Evolutionary conservation across 2,329 filamentous ascomycete species (phyloP).

Genomic region (Pseudogymnoascus sp.): DNA sequence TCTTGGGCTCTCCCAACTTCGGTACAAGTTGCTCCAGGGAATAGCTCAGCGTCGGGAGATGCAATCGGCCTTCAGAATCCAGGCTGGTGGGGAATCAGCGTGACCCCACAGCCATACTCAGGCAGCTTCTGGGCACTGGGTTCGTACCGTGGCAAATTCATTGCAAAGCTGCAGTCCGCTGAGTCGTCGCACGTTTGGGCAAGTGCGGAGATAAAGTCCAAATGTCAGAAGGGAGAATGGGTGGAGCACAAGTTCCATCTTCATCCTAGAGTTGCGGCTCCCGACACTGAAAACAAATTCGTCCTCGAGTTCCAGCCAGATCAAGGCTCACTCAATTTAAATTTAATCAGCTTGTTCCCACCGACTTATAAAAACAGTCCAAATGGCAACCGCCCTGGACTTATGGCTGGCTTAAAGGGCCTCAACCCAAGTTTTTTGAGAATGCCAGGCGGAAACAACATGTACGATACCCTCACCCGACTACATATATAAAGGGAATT

Average conservation of each 20-base stretch:
- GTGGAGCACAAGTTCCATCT: slow-evolving; percentile 18
- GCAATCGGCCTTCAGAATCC: slow-evolving; percentile 42
- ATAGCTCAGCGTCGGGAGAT: slow-evolving; percentile 26
- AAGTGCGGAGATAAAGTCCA: slow-evolving; percentile 15
- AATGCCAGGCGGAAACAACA: slow-evolving; percentile 57
- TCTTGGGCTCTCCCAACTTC: slow-evolving; percentile 21
- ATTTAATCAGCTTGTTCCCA: slow-evolving; percentile 51
- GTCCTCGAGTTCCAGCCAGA: slow-evolving; percentile 40
- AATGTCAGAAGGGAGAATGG: slow-evolving; percentile 16
- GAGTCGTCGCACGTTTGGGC: slow-evolving; percentile 16
- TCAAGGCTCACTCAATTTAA: slow-evolving; percentile 41
- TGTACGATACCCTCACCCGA: slow-evolving; percentile 26
- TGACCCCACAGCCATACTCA: slow-evolving; percentile 21
- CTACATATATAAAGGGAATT: neutral
- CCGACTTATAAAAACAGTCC: slow-evolving; percentile 47
- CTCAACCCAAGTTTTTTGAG: slow-evolving; percentile 51
- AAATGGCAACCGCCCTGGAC: slow-evolving; percentile 49
- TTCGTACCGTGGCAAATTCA: slow-evolving; percentile 19
- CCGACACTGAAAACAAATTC: slow-evolving; percentile 44
- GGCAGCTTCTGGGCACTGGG: slow-evolving; percentile 23
- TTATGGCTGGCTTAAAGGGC: slow-evolving; percentile 43
- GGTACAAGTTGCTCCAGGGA: slow-evolving; percentile 23
- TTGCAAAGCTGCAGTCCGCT: slow-evolving; percentile 23
- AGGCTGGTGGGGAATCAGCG: slow-evolving; percentile 47
- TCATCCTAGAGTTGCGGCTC: slow-evolving; percentile 14